These are phyloP conservation scores for Ramaria rubella DNA, from an alignment of 768 basidiomycete species.

Conservation along the genomic window DNA sequence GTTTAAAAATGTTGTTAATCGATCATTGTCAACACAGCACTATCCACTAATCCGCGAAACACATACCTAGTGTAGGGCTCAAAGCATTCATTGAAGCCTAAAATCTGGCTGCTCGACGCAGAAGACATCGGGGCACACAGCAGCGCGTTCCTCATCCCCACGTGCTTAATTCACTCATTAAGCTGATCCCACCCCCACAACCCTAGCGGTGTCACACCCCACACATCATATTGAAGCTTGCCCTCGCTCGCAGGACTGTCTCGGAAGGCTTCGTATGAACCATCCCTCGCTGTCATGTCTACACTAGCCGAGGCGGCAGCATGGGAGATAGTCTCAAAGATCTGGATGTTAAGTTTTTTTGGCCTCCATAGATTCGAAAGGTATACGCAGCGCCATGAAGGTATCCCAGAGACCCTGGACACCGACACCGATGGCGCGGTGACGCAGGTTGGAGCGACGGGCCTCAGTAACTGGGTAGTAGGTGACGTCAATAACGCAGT, in stretches of 20 bases:
- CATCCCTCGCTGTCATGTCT: slow-evolving; percentile 74
- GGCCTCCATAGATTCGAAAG: slow-evolving; percentile 87
- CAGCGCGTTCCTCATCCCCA: slow-evolving; percentile 78
- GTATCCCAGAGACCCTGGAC: slow-evolving; percentile 97
- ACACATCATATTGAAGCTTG: slow-evolving; percentile 88
- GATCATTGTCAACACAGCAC: slow-evolving; percentile 10
- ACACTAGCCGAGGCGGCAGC: slow-evolving; percentile 85
- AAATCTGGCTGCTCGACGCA: slow-evolving; percentile 95
- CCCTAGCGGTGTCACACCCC: slow-evolving; percentile 83
- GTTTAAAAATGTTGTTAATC: slow-evolving; percentile 91
- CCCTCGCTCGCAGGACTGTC: slow-evolving; percentile 90
- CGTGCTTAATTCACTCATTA: slow-evolving; percentile 79
- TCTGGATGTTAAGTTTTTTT: slow-evolving; percentile 86
- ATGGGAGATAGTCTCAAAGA: slow-evolving; percentile 99
- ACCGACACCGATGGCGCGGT: slow-evolving; percentile 95
- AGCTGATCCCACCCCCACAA: slow-evolving; percentile 92
- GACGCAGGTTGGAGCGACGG: slow-evolving; percentile 88
- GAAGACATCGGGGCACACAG: slow-evolving; percentile 98
- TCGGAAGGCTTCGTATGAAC: slow-evolving; percentile 81
- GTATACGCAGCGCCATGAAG: slow-evolving; percentile 95
- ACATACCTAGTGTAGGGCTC: slow-evolving; percentile 91
- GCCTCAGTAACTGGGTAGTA: slow-evolving; percentile 94
- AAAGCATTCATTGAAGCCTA: slow-evolving; percentile 98
- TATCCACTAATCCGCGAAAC: background rate
- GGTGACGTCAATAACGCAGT: slow-evolving; percentile 90